These are phyloP conservation scores for Suillus lakei DNA, from an alignment of 768 basidiomycete species.

Conservation along the genomic window DNA sequence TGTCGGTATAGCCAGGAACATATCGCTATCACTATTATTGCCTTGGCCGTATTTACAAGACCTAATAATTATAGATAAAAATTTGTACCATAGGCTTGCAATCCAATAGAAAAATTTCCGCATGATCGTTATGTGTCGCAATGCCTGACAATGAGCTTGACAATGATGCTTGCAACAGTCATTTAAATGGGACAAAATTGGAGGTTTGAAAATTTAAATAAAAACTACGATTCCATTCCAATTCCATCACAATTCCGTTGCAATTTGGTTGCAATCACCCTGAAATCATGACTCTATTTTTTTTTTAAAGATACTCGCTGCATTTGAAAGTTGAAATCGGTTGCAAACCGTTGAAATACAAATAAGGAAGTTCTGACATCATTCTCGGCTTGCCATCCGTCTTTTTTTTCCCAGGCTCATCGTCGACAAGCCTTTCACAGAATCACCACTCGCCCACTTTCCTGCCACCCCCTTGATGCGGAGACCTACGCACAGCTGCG, in stretches of 20 bases:
- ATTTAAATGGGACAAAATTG: background rate
- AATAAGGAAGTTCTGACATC: constrained; percentile 2
- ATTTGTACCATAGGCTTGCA: background rate
- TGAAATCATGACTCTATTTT: background rate
- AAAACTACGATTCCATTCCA: background rate
- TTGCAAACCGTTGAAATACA: background rate
- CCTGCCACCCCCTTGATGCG: too few relatives aligned
- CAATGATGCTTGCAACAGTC: background rate
- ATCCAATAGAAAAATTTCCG: background rate
- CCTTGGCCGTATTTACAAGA: background rate
- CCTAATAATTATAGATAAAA: background rate
- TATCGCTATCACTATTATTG: background rate
- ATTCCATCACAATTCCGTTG: background rate
- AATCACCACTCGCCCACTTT: too few relatives aligned
- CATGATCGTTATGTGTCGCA: background rate
- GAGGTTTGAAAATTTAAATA: background rate
- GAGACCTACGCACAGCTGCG: too few relatives aligned
- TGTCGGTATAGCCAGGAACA: background rate
- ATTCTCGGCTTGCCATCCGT: too few relatives aligned
- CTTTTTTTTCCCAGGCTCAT: too few relatives aligned
- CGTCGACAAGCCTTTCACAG: too few relatives aligned
- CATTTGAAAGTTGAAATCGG: background rate
- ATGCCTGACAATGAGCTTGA: constrained; percentile 2
- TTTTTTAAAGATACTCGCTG: background rate
- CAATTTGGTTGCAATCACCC: background rate